Evolutionary conservation across 345 rosid species (phyloP), one percentile per base, ranked within the genome.

Genomic region (Fremontodendron californicum): DNA sequence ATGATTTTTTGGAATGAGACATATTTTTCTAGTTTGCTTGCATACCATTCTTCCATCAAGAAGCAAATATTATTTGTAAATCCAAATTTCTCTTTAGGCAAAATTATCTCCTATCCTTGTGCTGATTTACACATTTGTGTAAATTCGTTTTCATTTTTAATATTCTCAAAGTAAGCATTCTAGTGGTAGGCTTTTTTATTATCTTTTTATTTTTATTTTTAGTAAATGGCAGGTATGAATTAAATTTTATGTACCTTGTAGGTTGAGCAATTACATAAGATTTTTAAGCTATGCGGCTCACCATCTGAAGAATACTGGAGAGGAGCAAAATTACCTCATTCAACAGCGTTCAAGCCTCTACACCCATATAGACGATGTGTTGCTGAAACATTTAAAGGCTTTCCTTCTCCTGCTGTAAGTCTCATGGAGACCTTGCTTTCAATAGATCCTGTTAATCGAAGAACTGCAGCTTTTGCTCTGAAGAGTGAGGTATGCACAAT

Each of bases 261-360:
- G 98, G 99, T 95, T 48, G 99, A 95, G 86, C 99, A 95, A 76
- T 64, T 93, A 89, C 99, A 95, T 77, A 92, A 91, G 84, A 95
- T 93, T 76, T 92, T 93, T 84, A 93, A 88, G 92, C 89, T 95
- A 18, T 95, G 99, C 58, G 98, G 99, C 78, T 95, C 99, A 43
- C 98, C 99, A 23, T 80, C 94, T 2, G 97, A 92, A 11, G 90
- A 84, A 78, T 92, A 89, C 75, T 95, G 99, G 98, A 89, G 81
- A 74, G 88, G 81, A 79, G 73, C 87, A n/a, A 90, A 92, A 75
- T 77, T 95, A 71, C 91, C 87, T 25, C 87, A 88, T 86, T 73
- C 86, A 48, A 85, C 98, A 57, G 91, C 86, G 6, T 90, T 96
- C 87, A 92, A 86, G 86, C 91, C 98, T 31, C 90, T 86, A 7